phyloP scores from a whole-genome alignment of 805 yeast genomes.

The Starmerella tilneyi region DNA sequence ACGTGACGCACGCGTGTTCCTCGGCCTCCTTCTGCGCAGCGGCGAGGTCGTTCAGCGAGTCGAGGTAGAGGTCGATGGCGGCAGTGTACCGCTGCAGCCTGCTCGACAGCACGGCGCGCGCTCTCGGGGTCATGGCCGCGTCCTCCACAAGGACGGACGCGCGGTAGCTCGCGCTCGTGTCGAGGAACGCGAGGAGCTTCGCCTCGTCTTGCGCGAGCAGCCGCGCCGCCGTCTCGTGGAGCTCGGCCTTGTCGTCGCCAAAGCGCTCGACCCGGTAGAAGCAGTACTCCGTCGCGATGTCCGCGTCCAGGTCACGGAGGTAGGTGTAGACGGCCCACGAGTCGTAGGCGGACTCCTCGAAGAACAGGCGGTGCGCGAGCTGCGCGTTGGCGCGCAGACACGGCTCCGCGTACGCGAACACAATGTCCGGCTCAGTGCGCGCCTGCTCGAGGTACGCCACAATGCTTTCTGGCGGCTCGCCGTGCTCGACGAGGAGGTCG shows the following conservation, averaged over 20 bases:
- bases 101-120: slow-evolving; percentile 49
- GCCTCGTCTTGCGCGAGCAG: slow-evolving; percentile 2
- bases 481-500: slow-evolving; percentile 40
- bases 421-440: slow-evolving; percentile 38
- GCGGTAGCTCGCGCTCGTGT: slow-evolving; percentile 1
- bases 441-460: slow-evolving; percentile 17
- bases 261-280: background rate
- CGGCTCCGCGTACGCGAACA: slow-evolving; percentile 49
- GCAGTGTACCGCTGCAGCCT: slow-evolving; percentile 51
- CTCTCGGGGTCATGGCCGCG: slow-evolving; percentile 15
- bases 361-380: slow-evolving; percentile 45
- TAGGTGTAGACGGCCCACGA: slow-evolving; percentile 18
- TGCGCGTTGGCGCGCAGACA: slow-evolving; percentile 35
- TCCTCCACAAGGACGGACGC: slow-evolving; percentile 6
- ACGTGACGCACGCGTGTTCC: slow-evolving; percentile 27
- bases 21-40: slow-evolving; percentile 56
- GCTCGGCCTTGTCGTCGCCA: slow-evolving; percentile 2
- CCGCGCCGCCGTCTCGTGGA: slow-evolving; percentile 16
- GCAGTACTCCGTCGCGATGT: slow-evolving; percentile 13
- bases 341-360: slow-evolving; percentile 37
- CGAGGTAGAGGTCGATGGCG: slow-evolving; percentile 52
- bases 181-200: slow-evolving; percentile 4
- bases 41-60: slow-evolving; percentile 41
- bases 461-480: slow-evolving; percentile 21
- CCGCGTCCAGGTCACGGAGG: background rate